These are phyloP conservation scores for Corymbia maculata DNA, from an alignment of 345 rosid genomes.

Conservation along the genomic window DNA sequence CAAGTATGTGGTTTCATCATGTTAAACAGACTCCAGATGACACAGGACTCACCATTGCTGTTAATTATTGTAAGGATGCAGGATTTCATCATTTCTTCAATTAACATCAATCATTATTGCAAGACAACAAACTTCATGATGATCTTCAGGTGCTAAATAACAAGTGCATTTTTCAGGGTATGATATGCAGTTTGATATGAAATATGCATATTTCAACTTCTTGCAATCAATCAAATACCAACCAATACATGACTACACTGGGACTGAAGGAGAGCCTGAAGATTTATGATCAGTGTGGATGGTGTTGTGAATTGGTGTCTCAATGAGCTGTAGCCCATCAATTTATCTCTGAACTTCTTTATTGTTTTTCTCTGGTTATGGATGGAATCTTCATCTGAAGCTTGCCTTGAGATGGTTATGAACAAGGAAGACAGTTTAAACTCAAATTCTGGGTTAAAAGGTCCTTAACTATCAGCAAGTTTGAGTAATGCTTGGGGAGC, in stretches of 20 bases:
- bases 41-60: conserved; percentile 59
- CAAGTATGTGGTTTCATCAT: conserved; percentile 99
- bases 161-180: conserved; percentile 48
- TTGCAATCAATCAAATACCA: conserved; percentile 43
- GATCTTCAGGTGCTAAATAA: background rate
- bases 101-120: background rate
- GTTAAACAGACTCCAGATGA: conserved; percentile 75
- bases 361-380: background rate
- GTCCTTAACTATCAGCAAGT: background rate
- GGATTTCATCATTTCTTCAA: background rate
- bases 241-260: background rate
- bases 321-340: background rate
- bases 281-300: background rate
- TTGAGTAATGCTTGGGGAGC: background rate
- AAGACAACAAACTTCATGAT: background rate
- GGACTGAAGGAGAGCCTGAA: background rate
- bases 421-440: background rate
- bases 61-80: conserved; percentile 49
- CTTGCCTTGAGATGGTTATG: background rate
- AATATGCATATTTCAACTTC: conserved; percentile 82
- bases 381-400: background rate
- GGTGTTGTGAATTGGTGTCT: background rate
- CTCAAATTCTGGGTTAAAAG: background rate
- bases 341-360: background rate
- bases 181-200: conserved; percentile 72